A percentile compares a stretch with the other conserved stretches of the same genome.
phyloP scores from a whole-genome alignment of 75 land plant species.

The Pinus albicaulis region DNA sequence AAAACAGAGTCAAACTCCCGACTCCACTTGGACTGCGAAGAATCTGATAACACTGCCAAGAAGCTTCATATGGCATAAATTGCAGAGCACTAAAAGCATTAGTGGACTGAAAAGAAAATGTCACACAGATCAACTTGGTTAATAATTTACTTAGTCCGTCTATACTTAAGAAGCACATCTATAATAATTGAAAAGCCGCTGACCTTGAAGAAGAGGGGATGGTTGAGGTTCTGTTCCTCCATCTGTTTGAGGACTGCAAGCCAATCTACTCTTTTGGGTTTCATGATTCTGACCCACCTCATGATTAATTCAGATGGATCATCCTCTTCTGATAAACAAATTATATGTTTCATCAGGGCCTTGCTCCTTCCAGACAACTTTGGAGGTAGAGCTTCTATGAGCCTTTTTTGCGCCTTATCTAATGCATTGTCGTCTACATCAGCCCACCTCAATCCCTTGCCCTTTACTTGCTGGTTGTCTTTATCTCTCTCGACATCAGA shows the following conservation, averaged over 20 bases:
- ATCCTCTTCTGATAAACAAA: slow-evolving; percentile 34
- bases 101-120: neutral
- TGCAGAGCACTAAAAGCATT: too few species aligned
- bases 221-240: slow-evolving; percentile 18
- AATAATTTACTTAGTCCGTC: neutral
- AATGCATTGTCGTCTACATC: too few species aligned
- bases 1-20: too few species aligned
- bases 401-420: too few species aligned
- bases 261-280: slow-evolving; percentile 76
- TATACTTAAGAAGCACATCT: neutral
- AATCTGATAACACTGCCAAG: too few species aligned
- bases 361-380: slow-evolving; percentile 59
- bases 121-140: neutral
- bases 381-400: slow-evolving; percentile 17
- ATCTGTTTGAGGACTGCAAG: slow-evolving; percentile 48
- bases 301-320: slow-evolving; percentile 24
- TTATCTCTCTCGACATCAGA: too few species aligned
- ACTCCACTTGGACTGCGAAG: too few species aligned
- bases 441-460: too few species aligned
- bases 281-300: slow-evolving; percentile 58
- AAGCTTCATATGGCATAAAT: too few species aligned
- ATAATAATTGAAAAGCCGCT: neutral
- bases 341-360: slow-evolving; percentile 51
- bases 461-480: too few species aligned
- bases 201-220: slow-evolving; percentile 48